A percentile compares a stretch with the other conserved stretches of the same genome.
Evolutionary conservation across 2,329 filamentous ascomycete genomes (phyloP).

Genomic region (Harringtonia aguacate): DNA sequence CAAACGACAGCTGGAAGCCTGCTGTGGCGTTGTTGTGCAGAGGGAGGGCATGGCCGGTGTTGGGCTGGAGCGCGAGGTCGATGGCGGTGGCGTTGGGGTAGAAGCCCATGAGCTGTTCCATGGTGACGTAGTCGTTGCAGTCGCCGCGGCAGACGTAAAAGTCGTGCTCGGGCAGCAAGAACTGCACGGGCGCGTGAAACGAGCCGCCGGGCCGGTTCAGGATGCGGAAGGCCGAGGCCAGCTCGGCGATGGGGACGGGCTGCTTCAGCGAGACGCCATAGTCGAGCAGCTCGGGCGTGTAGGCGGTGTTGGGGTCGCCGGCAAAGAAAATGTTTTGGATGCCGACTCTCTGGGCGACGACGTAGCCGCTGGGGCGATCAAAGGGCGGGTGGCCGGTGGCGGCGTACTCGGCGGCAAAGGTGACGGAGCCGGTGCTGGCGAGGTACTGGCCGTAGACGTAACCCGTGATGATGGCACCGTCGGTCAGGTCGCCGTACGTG

Average conservation of each 20-base stretch:
- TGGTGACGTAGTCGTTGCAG: background rate
- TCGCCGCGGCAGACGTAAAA: slow-evolving; percentile 4
- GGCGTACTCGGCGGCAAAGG: slow-evolving; percentile 1
- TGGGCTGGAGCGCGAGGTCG: background rate
- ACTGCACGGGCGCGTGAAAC: slow-evolving; percentile 1
- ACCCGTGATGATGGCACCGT: slow-evolving; percentile 27
- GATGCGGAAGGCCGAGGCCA: slow-evolving; percentile 1
- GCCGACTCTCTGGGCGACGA: background rate
- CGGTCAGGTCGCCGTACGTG: slow-evolving; percentile 21
- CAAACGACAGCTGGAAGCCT: slow-evolving; percentile 5
- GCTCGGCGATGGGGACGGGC: slow-evolving; percentile 2
- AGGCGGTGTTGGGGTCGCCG: background rate
- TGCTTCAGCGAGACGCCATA: slow-evolving; percentile 1
- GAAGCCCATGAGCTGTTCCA: background rate
- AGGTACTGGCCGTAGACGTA: slow-evolving; percentile 14
- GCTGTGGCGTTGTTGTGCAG: slow-evolving; percentile 3
- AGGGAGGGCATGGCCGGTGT: slow-evolving; percentile 3
- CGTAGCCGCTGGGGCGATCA: background rate
- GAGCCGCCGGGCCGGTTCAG: background rate
- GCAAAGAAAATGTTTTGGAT: slow-evolving; percentile 3
- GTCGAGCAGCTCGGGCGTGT: background rate
- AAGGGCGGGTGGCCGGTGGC: slow-evolving; percentile 1
- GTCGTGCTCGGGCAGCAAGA: background rate
- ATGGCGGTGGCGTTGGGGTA: slow-evolving; percentile 1
- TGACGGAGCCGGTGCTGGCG: slow-evolving; percentile 1